Conservation (phyloP, 2,329 filamentous ascomycete genomes). For the Alternaria brassicae region DNA sequence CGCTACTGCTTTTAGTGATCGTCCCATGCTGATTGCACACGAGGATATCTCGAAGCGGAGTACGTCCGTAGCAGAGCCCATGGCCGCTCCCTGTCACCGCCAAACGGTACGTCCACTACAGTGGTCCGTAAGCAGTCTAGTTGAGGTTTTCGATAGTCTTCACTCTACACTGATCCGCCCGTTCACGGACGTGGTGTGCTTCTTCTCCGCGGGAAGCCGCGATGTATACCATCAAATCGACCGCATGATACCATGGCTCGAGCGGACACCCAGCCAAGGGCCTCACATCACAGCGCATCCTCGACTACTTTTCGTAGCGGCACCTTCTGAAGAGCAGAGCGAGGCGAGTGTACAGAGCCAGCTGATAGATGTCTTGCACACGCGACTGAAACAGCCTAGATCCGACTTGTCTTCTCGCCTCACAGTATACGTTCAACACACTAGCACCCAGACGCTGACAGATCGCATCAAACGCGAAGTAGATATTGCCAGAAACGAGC, state of each 20-base stretch:
- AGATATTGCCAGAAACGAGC: not conserved
- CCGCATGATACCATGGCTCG: not conserved
- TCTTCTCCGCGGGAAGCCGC: not conserved
- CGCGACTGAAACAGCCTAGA: slow-evolving; percentile 1
- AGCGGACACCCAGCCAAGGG: not conserved
- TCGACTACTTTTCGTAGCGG: not conserved
- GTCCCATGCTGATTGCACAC: not conserved
- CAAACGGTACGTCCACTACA: not conserved
- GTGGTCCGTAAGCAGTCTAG: not conserved
- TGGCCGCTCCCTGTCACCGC: not conserved
- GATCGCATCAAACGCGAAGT: not conserved
- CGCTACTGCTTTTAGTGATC: not conserved
- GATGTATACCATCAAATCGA: not conserved
- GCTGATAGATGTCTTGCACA: not conserved
- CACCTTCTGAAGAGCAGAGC: not conserved
- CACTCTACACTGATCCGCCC: not conserved
- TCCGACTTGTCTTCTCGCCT: not conserved
- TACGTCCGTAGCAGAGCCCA: not conserved
- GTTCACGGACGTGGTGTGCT: not conserved
- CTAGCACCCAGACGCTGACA: not conserved
- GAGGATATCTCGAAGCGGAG: slow-evolving; percentile 3
- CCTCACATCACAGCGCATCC: not conserved
- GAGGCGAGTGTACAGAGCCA: not conserved
- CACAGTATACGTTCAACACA: not conserved
- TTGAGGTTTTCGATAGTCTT: not conserved